Percentiles rank a stretch among this genome's conserved stretches.
Conservation (phyloP, 345 rosid genomes). For the Lepidium africanum region DNA sequence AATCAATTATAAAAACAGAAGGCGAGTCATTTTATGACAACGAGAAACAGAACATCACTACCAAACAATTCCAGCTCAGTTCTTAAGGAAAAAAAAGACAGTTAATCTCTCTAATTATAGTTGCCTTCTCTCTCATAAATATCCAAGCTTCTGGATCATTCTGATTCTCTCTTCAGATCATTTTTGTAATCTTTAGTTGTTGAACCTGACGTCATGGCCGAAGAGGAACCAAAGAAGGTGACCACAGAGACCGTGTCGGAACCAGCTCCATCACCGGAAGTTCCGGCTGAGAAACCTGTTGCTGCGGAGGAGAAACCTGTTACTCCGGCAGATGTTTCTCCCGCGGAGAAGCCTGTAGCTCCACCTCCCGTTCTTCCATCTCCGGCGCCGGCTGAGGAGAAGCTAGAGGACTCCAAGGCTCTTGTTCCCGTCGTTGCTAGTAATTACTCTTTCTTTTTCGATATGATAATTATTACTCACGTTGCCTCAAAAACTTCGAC, state of each 20-base stretch:
- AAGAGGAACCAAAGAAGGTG: slow-evolving; percentile 15
- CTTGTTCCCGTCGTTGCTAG: slow-evolving; percentile 15
- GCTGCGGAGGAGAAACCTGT: background rate
- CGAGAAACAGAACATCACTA: slow-evolving; percentile 22
- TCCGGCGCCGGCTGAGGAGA: slow-evolving; percentile 13
- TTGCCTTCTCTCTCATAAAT: background rate
- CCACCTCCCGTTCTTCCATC: slow-evolving; percentile 16
- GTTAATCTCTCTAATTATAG: background rate
- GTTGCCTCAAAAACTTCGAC: too few species aligned
- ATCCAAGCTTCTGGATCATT: slow-evolving; percentile 4
- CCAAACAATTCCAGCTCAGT: slow-evolving; percentile 23
- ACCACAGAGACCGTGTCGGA: slow-evolving; percentile 12
- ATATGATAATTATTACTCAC: too few species aligned
- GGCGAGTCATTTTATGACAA: slow-evolving; percentile 29
- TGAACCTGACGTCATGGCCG: slow-evolving; percentile 18
- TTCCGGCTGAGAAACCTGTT: slow-evolving; percentile 9
- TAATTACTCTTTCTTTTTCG: background rate
- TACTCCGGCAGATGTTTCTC: slow-evolving; percentile 13
- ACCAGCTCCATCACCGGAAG: slow-evolving; percentile 3
- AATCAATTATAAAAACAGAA: background rate
- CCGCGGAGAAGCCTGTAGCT: slow-evolving; percentile 12
- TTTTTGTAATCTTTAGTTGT: slow-evolving; percentile 5
- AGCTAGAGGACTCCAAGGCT: slow-evolving; percentile 22
- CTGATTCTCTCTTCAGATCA: slow-evolving; percentile 11
- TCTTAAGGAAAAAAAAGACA: background rate